phyloP scores from a whole-genome alignment of 352 stramenopile species.

The Globisporangium radiosum region DNA sequence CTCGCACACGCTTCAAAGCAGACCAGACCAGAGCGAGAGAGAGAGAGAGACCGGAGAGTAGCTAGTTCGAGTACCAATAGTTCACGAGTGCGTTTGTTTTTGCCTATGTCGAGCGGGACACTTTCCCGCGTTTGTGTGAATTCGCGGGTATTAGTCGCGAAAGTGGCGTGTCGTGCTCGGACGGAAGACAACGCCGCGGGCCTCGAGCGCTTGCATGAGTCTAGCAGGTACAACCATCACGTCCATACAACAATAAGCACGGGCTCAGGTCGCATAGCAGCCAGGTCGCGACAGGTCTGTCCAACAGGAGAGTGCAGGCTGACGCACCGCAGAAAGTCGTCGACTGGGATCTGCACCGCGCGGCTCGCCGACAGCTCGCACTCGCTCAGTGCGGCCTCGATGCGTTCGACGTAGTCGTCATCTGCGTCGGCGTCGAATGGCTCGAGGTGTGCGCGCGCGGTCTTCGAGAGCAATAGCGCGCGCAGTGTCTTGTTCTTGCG shows the following conservation, averaged over 20 bases:
- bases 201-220: conserved; percentile 42
- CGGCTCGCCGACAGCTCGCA: conserved; percentile 41
- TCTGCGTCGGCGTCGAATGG: background rate
- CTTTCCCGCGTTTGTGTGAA: too few species aligned
- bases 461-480: conserved; percentile 60
- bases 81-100: too few species aligned
- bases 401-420: conserved; percentile 28
- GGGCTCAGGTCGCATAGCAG: too few species aligned
- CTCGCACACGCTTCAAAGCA: too few species aligned
- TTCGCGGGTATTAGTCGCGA: conserved; percentile 22
- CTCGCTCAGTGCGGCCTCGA: conserved; percentile 41
- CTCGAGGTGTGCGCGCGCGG: conserved; percentile 32
- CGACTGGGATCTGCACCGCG: conserved; percentile 56
- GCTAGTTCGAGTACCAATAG: too few species aligned
- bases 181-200: conserved; percentile 36
- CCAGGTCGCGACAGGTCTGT: too few species aligned
- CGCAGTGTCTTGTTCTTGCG: conserved; percentile 87
- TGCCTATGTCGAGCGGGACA: too few species aligned
- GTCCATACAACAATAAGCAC: too few species aligned
- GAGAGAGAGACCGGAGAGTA: too few species aligned
- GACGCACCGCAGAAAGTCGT: conserved; percentile 45
- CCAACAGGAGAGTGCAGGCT: background rate
- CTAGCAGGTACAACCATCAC: conserved; percentile 4
- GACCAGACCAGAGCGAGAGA: too few species aligned
- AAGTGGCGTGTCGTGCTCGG: conserved; percentile 69